Base-by-base conservation (phyloP, 169 alveolate species). In the Neospora caninum region DNA sequence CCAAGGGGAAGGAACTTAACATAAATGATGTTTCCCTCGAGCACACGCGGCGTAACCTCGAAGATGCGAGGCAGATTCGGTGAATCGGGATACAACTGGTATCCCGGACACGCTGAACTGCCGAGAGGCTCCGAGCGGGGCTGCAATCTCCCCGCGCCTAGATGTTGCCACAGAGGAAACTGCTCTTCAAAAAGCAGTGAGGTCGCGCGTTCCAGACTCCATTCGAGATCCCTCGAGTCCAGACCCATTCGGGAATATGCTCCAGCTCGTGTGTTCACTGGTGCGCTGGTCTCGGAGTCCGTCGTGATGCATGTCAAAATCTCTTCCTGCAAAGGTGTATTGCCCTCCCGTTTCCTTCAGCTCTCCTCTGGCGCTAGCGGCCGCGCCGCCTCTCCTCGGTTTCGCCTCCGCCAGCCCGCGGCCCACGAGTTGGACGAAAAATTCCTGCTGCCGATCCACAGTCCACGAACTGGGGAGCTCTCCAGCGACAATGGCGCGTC, bases 331-430 rank as follows among this genome's bases (percentile, higher is more conserved):
- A 4, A 49, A 49, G 58, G 58, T 49, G 58, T 49, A 49, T 13
- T 49, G 58, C 4, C 58, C 58, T 49, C 58, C 58, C 22, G 58
- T 64, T 7, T 64, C 73, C 34, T 27, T 7, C 31, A n/a, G 1
- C 86, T 78, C 86, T 78, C 86, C 86, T 69, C 82, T 29, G 49
- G 22, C 39, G 41, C 86, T n/a, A 10, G 22, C 45, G 45, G 86
- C 31, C 13, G 2, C 86, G 45, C 45, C 4, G 39, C 22, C 39
- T 13, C 86, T 13, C 86, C 86, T 38, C 43, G n/a, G 86, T 10
- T 10, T 13, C 39, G 45, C 31, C n/a, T 13, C 86, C 39, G 39
- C n/a, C 86, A n/a, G 13, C 2, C 49, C 43, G 31, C 49, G 39
- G 43, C 45, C 39, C 43, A 78, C 41, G 29, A 78, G 86, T 16